Evolutionary conservation across 1,284 basidiomycete species (phyloP).

Genomic region (Trichosporon sp.): DNA sequence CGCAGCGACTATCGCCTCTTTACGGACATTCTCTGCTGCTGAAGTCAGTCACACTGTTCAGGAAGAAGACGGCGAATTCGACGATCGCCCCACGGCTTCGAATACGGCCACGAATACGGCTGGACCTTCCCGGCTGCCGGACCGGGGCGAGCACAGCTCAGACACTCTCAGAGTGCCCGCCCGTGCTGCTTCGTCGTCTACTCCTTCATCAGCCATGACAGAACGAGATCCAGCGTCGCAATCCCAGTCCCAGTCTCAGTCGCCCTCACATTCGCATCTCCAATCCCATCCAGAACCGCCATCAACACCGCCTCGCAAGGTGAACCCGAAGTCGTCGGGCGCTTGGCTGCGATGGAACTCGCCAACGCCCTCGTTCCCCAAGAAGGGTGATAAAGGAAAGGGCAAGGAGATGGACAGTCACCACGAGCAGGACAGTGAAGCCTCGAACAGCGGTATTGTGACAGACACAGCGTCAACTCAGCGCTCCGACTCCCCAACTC

Average conservation of each 20-base stretch:
- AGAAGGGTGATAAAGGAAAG: constrained; percentile 34
- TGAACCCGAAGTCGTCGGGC: constrained; percentile 36
- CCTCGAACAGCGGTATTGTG: background rate
- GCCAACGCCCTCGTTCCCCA: constrained; percentile 34
- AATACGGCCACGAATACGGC: background rate
- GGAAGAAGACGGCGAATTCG: constrained; percentile 19
- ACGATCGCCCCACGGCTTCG: background rate
- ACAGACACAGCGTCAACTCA: too few species aligned
- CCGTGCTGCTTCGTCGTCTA: background rate
- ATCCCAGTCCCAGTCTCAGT: background rate
- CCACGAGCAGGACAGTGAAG: background rate
- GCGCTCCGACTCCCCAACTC: background rate
- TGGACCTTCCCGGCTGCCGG: background rate
- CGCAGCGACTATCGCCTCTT: constrained; percentile 28
- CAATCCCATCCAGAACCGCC: background rate
- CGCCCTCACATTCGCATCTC: too few species aligned
- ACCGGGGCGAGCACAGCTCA: background rate
- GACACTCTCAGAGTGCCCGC: background rate
- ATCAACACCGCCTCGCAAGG: constrained; percentile 7
- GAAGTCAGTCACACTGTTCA: constrained; percentile 16
- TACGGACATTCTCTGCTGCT: constrained; percentile 9
- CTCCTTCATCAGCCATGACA: background rate
- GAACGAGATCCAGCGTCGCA: background rate
- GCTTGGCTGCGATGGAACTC: constrained; percentile 42
- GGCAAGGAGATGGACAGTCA: background rate